Evolutionary conservation across 2,329 filamentous ascomycete species (phyloP), one percentile per base, ranked within the genome.

Genomic region (Dryadomyces sulphureus): DNA sequence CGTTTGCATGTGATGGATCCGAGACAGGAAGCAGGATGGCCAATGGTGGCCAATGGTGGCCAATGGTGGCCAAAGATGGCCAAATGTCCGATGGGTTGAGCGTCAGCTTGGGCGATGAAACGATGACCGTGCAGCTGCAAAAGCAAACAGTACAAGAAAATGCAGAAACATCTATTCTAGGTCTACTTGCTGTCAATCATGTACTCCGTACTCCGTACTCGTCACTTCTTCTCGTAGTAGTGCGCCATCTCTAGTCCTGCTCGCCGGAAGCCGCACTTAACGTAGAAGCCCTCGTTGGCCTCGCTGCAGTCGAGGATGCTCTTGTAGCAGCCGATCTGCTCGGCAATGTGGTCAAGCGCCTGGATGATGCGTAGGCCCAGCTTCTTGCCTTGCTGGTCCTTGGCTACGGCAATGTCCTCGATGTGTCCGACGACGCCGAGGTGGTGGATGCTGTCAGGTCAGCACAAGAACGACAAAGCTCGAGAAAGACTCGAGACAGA

Each of bases 371-470:
- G 77, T 59, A 95, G 68, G 5, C 92, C 92, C 38, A 96, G 72
- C 68, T 94, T 95, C 77, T 96, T 95, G 55, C 92, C 92, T 65
- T 96, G 92, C 67, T 96, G 88, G 57, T 93, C 85, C 66, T 89
- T 88, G 53, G 85, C 80, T 34, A 98, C 89, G 17, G 90, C 89
- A 61, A 98, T 95, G 61, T 98, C 92, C 64, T 96, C 92, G 64
- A 96, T 95, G 65, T 96, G 92, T 12, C 90, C 92, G 22, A 95
- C 90, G 20, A 81, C 68, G 43, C 85, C 85, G 39, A 92, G 74
- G 55, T 76, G 77, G 62, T 90, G 85, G 55, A 92, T 89, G 62
- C 80, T 84, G 54, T 14, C 34, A 16, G 27, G 24, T 22, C 16
- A 16, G 17, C 4, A 16, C 4, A 16, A 14, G 21, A 19, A 21